Percentiles rank a stretch among this genome's conserved stretches.
These are phyloP conservation scores for Pseudogymnoascus sp. DNA, from an alignment of 2,329 filamentous ascomycete genomes.

Conservation along the genomic window DNA sequence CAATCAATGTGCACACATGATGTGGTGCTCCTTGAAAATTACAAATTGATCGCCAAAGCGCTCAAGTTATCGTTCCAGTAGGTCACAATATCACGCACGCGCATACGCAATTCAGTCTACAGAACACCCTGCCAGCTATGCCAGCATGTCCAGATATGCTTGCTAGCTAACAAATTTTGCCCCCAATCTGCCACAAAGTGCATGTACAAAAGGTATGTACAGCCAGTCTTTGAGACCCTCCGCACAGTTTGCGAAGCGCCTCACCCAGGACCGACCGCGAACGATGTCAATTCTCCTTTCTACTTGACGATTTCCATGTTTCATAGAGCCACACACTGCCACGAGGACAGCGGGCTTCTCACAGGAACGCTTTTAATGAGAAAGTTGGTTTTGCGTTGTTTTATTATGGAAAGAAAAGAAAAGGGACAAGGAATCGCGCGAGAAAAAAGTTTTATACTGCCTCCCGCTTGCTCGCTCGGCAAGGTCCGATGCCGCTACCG, in stretches of 20 bases:
- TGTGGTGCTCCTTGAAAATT: not conserved
- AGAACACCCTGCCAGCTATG: not conserved
- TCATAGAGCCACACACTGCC: constrained; percentile 29
- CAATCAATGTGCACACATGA: not conserved
- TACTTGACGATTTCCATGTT: constrained; percentile 27
- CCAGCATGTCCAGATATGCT: not conserved
- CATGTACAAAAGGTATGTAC: constrained; percentile 23
- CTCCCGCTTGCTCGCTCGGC: constrained; percentile 1
- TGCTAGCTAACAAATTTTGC: not conserved
- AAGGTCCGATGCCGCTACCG: constrained; percentile 1
- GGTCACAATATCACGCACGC: not conserved
- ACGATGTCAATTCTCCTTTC: constrained; percentile 25
- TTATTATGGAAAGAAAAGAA: constrained; percentile 14
- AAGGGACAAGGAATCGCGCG: not conserved
- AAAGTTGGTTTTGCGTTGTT: constrained; percentile 21
- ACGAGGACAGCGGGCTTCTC: constrained; percentile 26
- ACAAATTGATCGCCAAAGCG: constrained; percentile 5
- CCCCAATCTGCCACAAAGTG: constrained; percentile 15
- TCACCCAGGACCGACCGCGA: constrained; percentile 27
- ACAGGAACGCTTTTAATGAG: constrained; percentile 28
- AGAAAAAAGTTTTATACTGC: constrained; percentile 8
- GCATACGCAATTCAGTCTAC: not conserved
- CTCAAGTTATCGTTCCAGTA: not conserved
- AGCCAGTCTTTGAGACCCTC: constrained; percentile 29
- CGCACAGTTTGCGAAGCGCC: constrained; percentile 23